Base-by-base conservation (phyloP, 208 protist genomes). In the Spongospora subterranea region DNA sequence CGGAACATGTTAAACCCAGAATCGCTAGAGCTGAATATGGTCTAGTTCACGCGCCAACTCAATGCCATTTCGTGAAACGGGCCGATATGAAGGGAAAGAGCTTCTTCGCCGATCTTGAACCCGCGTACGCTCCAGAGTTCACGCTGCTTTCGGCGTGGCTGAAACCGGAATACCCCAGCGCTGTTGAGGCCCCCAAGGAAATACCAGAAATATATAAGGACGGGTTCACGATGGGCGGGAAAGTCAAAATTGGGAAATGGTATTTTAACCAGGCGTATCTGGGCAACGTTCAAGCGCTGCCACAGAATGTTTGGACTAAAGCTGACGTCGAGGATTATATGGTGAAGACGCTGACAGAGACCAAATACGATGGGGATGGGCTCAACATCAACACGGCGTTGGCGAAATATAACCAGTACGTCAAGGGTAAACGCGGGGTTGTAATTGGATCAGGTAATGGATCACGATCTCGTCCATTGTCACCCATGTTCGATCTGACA, bases 81-180 rank as follows among this genome's bases (percentile, higher is more conserved):
- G n/a, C n/a, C n/a, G n/a, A n/a, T n/a, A n/a, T n/a, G n/a, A n/a
- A n/a, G n/a, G n/a, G n/a, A n/a, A n/a, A n/a, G n/a, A n/a, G n/a
- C n/a, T n/a, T n/a, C n/a, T n/a, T n/a, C n/a, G n/a, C n/a, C n/a
- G n/a, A n/a, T n/a, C n/a, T n/a, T n/a, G n/a, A n/a, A n/a, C n/a
- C n/a, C n/a, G n/a, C n/a, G n/a, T n/a, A n/a, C n/a, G n/a, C n/a
- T n/a, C n/a, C n/a, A n/a, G n/a, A n/a, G n/a, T n/a, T n/a, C n/a
- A n/a, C n/a, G n/a, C n/a, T n/a, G n/a, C n/a, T n/a, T n/a, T 65
- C 54, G 54, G 54, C 54, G 20, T 65, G 54, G 54, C 54, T 65
- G 20, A 65, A 65, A 65, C 54, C 54, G 54, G 54, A 65, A 65
- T 65, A 65, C 54, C 54, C 54, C 17, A 65, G 54, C 54, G 54